phyloP scores from a whole-genome alignment of 331 rosid genomes.

The Rosa hybrid region DNA sequence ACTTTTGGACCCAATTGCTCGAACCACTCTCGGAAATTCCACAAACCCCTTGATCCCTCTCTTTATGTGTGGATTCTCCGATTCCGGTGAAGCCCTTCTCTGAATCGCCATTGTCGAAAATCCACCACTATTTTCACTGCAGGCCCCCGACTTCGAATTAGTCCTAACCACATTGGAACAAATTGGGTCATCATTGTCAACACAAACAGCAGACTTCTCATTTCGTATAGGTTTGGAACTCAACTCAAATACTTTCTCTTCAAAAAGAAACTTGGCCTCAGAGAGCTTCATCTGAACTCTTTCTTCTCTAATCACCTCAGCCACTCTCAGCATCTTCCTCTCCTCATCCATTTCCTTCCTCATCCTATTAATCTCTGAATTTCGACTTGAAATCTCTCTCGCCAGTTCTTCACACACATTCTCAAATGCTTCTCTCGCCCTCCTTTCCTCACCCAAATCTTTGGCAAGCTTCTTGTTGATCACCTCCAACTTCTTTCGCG shows the following conservation, averaged over 20 bases:
- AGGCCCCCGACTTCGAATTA: neutral
- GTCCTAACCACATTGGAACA: conserved; percentile 1
- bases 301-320: conserved; percentile 54
- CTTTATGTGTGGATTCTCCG: conserved; percentile 58
- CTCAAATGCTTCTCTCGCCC: conserved; percentile 42
- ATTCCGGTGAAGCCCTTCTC: conserved; percentile 39
- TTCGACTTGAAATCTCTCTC: conserved; percentile 30
- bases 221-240: conserved; percentile 6
- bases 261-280: conserved; percentile 49
- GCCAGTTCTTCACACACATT: conserved; percentile 46
- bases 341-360: conserved; percentile 54
- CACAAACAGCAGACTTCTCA: conserved; percentile 7
- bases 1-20: conserved; percentile 46
- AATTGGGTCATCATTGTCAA: conserved; percentile 1
- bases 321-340: conserved; percentile 55
- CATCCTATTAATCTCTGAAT: conserved; percentile 35
- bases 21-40: conserved; percentile 54
- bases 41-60: conserved; percentile 70
- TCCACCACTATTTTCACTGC: conserved; percentile 2
- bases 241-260: conserved; percentile 41
- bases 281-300: conserved; percentile 62
- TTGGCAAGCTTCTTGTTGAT: conserved; percentile 37
- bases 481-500: conserved; percentile 40
- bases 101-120: conserved; percentile 21
- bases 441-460: conserved; percentile 41